These are phyloP conservation scores for Penium margaritaceum DNA, from an alignment of 139 green algal genomes.

Conservation along the genomic window DNA sequence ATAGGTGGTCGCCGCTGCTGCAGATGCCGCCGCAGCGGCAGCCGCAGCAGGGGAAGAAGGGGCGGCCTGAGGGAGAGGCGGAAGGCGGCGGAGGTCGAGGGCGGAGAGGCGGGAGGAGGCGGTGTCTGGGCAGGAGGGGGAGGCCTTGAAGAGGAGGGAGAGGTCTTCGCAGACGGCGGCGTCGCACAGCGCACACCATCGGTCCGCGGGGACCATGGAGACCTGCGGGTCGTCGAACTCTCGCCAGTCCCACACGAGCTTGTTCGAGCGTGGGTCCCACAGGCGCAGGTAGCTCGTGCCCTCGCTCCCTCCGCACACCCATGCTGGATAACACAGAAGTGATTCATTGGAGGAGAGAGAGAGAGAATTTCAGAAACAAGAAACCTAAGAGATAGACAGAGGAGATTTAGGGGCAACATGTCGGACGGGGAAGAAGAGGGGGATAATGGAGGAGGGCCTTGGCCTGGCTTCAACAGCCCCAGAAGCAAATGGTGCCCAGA, in stretches of 20 bases:
- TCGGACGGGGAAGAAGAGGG: no score
- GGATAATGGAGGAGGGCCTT: neutral
- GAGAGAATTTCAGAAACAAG: no score
- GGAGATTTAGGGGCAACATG: no score
- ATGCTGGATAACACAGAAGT: neutral
- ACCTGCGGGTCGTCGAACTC: constrained; percentile 1
- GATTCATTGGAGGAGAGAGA: neutral
- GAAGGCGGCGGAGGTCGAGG: neutral
- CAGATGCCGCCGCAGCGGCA: no score
- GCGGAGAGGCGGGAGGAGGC: neutral
- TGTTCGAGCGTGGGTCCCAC: constrained; percentile 5
- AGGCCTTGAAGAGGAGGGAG: neutral
- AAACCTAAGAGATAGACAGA: no score
- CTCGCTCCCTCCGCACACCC: neutral
- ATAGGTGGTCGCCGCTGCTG: no score
- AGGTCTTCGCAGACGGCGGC: constrained; percentile 1
- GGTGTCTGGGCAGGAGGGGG: neutral
- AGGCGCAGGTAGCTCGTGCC: neutral
- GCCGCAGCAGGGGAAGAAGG: no score
- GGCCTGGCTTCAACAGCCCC: no score
- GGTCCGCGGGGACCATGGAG: neutral
- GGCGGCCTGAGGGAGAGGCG: no score
- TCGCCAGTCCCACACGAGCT: constrained; percentile 13
- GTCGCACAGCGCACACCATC: neutral
- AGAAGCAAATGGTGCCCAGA: neutral